Evolutionary conservation across 805 yeast species (phyloP).

Genomic region (Candida montana): DNA sequence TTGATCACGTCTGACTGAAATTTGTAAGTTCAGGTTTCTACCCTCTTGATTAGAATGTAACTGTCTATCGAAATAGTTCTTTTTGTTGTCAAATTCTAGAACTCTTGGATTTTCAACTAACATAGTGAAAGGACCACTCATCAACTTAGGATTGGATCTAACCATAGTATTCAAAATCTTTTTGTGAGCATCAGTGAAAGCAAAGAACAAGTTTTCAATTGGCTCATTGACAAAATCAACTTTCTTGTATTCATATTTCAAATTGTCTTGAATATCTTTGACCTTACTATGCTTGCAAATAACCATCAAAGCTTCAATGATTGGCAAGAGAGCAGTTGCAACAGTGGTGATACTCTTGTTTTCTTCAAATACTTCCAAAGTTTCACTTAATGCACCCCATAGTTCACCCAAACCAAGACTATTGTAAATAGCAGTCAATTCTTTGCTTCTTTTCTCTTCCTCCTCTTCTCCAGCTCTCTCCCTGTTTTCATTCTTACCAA

Average conservation of each 20-base stretch:
- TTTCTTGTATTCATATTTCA: slow-evolving; percentile 57
- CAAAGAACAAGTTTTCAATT: slow-evolving; percentile 70
- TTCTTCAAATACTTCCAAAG: slow-evolving; percentile 58
- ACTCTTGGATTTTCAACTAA: slow-evolving; percentile 84
- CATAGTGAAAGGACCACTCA: slow-evolving; percentile 94
- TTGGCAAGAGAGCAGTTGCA: slow-evolving; percentile 76
- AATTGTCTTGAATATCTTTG: slow-evolving; percentile 48
- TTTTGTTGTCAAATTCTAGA: slow-evolving; percentile 90
- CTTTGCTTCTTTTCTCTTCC: slow-evolving; percentile 29
- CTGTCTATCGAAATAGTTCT: slow-evolving; percentile 74
- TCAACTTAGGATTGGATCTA: slow-evolving; percentile 79
- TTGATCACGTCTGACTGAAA: slow-evolving; percentile 79
- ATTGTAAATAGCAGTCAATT: slow-evolving; percentile 57
- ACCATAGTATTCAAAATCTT: slow-evolving; percentile 89
- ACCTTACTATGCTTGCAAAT: slow-evolving; percentile 85
- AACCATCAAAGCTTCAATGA: slow-evolving; percentile 90
- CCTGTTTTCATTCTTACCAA: slow-evolving; percentile 30
- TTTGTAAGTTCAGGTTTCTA: slow-evolving; percentile 43
- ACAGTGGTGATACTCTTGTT: slow-evolving; percentile 52
- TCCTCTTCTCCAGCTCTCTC: slow-evolving; percentile 19
- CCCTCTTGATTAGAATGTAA: slow-evolving; percentile 45
- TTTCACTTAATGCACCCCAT: slow-evolving; percentile 82
- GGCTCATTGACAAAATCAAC: slow-evolving; percentile 71
- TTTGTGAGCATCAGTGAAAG: slow-evolving; percentile 85
- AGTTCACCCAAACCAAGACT: slow-evolving; percentile 66